A percentile compares a stretch with the other conserved stretches of the same genome.
Evolutionary conservation across 495 filamentous ascomycete species (phyloP).

Genomic region (Penicillium ochrochloron): DNA sequence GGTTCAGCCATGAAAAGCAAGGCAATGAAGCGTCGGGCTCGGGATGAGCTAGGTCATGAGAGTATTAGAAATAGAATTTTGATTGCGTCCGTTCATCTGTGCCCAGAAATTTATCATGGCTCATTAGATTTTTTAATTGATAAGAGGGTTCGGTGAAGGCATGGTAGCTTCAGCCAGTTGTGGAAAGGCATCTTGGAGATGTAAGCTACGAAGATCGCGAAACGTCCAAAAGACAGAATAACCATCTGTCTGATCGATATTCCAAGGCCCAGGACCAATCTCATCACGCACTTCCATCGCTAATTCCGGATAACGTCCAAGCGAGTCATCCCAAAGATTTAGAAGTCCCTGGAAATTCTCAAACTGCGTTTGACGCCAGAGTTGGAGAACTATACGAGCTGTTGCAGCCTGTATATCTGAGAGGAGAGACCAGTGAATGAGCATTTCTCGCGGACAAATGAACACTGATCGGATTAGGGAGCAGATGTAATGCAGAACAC

Average conservation of each 20-base stretch:
- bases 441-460: background rate
- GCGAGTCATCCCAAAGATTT: background rate
- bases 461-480: background rate
- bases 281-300: background rate
- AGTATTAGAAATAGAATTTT: background rate
- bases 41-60: background rate
- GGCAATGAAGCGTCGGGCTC: background rate
- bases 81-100: background rate
- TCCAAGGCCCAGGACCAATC: slow-evolving; percentile 11
- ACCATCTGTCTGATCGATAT: slow-evolving; percentile 12
- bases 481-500: background rate
- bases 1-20: slow-evolving; percentile 1
- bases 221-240: slow-evolving; percentile 14
- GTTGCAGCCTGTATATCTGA: background rate
- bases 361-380: slow-evolving; percentile 2
- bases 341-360: slow-evolving; percentile 1
- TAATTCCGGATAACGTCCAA: background rate
- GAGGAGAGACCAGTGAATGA: background rate
- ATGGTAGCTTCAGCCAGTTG: slow-evolving; percentile 5
- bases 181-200: slow-evolving; percentile 11
- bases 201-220: slow-evolving; percentile 14
- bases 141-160: background rate
- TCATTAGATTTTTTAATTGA: background rate
- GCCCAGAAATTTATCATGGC: background rate
- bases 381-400: background rate